These are phyloP conservation scores for Dendrothele bispora DNA, from an alignment of 768 basidiomycete species.

Conservation along the genomic window DNA sequence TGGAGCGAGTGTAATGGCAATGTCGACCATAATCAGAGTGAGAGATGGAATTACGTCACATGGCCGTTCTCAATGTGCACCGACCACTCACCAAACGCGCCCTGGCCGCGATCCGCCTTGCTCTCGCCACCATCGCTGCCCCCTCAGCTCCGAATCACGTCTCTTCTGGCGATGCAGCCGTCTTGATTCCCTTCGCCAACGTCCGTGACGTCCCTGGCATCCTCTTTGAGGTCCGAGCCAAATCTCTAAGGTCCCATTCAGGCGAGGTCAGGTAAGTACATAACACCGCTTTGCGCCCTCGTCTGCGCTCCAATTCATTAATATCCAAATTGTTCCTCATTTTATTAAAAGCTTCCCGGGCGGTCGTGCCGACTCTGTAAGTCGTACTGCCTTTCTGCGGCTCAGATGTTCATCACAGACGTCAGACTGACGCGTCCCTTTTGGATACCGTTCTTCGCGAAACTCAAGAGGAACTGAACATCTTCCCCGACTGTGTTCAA, in stretches of 20 bases:
- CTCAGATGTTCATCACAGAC: conserved; percentile 11
- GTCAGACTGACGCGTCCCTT: conserved; percentile 52
- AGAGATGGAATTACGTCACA: too few species aligned
- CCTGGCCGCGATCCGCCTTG: conserved; percentile 27
- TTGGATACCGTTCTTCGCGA: conserved; percentile 66
- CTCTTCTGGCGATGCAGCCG: conserved; percentile 53
- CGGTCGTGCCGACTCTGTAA: conserved; percentile 65
- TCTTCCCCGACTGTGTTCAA: conserved; percentile 59
- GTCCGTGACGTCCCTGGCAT: conserved; percentile 65
- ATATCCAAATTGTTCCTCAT: background rate
- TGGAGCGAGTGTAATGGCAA: conserved; percentile 41
- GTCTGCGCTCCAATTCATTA: background rate
- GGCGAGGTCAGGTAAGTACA: conserved; percentile 79
- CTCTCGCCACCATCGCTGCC: conserved; percentile 18
- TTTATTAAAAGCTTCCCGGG: conserved; percentile 63
- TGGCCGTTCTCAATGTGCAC: conserved; percentile 25
- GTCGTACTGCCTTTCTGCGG: conserved; percentile 14
- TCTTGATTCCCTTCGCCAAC: conserved; percentile 79
- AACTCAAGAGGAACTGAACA: conserved; percentile 72
- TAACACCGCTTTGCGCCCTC: background rate
- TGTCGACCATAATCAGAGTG: too few species aligned
- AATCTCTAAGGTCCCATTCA: conserved; percentile 64
- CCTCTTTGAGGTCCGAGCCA: conserved; percentile 69
- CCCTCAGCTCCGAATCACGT: background rate
- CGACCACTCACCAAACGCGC: conserved; percentile 36